phyloP scores from a whole-genome alignment of 2,329 filamentous ascomycete species.

The Phialemonium atrogriseum region DNA sequence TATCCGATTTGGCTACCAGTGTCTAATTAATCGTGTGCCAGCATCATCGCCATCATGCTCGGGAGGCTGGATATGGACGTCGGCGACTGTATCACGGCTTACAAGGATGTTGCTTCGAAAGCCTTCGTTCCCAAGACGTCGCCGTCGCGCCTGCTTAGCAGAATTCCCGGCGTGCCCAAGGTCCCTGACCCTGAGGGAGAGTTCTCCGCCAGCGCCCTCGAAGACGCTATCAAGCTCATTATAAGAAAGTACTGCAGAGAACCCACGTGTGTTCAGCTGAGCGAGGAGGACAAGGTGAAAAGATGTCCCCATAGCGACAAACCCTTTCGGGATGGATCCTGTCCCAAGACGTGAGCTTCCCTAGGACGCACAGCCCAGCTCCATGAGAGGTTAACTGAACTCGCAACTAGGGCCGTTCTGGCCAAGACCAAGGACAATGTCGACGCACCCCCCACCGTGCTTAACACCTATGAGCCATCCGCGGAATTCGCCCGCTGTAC shows the following conservation, averaged over 20 bases:
- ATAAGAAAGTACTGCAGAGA: constrained; percentile 11
- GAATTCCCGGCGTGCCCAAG: no score
- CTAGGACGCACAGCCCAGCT: not conserved
- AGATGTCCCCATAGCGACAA: constrained; percentile 14
- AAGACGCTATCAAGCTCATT: constrained; percentile 14
- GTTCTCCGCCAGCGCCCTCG: constrained; percentile 17
- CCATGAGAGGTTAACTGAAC: constrained; percentile 1
- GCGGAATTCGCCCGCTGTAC: constrained; percentile 11
- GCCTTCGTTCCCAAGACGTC: constrained; percentile 15
- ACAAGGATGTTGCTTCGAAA: constrained; percentile 9
- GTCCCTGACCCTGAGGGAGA: no score
- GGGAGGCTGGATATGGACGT: constrained; percentile 17
- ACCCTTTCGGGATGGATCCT: constrained; percentile 13
- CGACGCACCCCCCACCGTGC: constrained; percentile 15
- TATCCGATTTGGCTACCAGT: no score
- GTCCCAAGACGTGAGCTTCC: constrained; percentile 15
- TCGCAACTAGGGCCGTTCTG: constrained; percentile 14
- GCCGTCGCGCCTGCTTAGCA: constrained; percentile 8
- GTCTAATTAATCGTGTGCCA: no score
- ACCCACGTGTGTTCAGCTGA: constrained; percentile 6
- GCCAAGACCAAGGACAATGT: constrained; percentile 20
- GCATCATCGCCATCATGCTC: constrained; percentile 20
- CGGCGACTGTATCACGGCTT: constrained; percentile 15
- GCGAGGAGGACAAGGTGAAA: constrained; percentile 4
- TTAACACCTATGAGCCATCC: constrained; percentile 18